These are phyloP conservation scores for Sodiomyces alkalinus DNA, from an alignment of 2,329 filamentous ascomycete species.

Conservation along the genomic window DNA sequence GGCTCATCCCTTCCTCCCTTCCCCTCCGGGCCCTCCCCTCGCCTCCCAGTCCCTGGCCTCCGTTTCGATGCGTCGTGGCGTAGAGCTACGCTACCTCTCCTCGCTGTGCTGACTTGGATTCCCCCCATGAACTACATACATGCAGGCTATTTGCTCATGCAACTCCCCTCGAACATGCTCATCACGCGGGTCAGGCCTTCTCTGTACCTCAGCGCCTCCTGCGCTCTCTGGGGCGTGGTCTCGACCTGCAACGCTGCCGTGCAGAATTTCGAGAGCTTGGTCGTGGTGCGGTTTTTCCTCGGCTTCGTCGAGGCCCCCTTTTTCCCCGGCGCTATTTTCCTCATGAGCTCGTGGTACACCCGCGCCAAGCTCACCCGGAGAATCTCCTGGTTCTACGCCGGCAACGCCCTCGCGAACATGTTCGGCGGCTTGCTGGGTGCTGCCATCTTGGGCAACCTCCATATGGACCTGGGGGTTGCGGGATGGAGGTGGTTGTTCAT, in stretches of 20 bases:
- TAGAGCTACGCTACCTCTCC: too few species aligned
- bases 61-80: too few species aligned
- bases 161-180: constrained; percentile 44
- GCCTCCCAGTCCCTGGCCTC: neutral
- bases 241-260: constrained; percentile 31
- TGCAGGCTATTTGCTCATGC: constrained; percentile 42
- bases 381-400: constrained; percentile 31
- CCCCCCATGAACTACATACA: too few species aligned
- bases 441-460: constrained; percentile 27
- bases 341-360: constrained; percentile 31
- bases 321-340: constrained; percentile 29
- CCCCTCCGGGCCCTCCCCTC: too few species aligned
- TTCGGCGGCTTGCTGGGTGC: constrained; percentile 36
- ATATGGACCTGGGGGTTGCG: constrained; percentile 10
- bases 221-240: constrained; percentile 24
- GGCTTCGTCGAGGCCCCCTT: constrained; percentile 31
- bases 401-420: constrained; percentile 30
- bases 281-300: constrained; percentile 31
- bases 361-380: constrained; percentile 26
- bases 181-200: constrained; percentile 38
- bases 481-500: constrained; percentile 18
- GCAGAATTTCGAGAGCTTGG: constrained; percentile 23
- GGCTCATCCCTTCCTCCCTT: too few species aligned
- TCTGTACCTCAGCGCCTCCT: constrained; percentile 32
- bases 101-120: too few species aligned